These are phyloP conservation scores for Guillardia theta DNA, from an alignment of 78 protist genomes.

Conservation along the genomic window DNA sequence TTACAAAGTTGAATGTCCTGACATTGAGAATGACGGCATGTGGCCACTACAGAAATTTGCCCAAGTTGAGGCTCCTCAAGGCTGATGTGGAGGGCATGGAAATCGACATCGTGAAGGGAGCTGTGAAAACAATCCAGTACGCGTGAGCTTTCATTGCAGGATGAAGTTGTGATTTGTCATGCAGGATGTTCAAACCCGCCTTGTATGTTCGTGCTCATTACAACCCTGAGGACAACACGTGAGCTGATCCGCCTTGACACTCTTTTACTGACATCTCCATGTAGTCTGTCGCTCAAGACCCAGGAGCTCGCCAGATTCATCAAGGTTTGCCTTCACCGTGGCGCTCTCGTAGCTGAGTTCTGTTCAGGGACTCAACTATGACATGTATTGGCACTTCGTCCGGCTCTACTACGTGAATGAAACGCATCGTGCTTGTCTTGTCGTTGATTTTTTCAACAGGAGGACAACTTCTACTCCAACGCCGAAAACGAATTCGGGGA, in stretches of 20 bases:
- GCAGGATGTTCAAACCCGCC: background rate
- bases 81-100: slow-evolving; percentile 6
- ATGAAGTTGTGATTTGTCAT: background rate
- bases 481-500: background rate
- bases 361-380: background rate
- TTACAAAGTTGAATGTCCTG: background rate
- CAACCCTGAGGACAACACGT: background rate
- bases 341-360: too few species aligned
- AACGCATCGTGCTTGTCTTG: background rate
- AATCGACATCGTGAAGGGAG: background rate
- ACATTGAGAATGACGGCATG: background rate
- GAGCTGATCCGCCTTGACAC: too few species aligned
- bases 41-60: background rate
- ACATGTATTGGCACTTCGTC: background rate
- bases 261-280: too few species aligned
- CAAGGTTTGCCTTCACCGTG: too few species aligned
- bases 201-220: background rate
- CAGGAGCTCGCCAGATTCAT: background rate
- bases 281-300: background rate
- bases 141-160: background rate
- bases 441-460: background rate
- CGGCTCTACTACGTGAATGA: background rate
- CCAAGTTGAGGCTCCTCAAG: background rate
- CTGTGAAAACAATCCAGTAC: background rate
- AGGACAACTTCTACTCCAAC: background rate